Base-by-base conservation (phyloP, 2,329 filamentous ascomycete genomes). In the Sarocladiaceae sp. region DNA sequence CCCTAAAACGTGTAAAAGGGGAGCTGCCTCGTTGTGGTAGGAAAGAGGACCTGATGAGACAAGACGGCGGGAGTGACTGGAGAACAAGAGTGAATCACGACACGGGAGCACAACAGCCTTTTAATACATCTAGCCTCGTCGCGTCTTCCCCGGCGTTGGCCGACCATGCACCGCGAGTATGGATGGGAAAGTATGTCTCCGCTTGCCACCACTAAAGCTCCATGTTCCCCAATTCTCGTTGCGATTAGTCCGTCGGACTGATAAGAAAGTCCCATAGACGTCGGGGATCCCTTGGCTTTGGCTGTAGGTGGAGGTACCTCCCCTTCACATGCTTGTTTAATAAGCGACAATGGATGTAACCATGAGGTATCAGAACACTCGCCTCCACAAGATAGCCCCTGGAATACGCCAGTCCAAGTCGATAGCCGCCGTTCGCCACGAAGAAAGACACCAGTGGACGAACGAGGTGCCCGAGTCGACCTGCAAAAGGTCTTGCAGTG, bases 41-140 rank as follows among this genome's bases (percentile, higher is more conserved):
- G 17, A n/a, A 22, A 37, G 40, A 26, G 23, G 11, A 23, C 26
- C 17, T 7, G 28, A n/a, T 22, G 17, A 26, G 40, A 23, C 15
- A 20, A 12, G 23, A 44, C 10, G 4, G 23, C 15, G 40, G 17
- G 12, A 23, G 37, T n/a, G n/a, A 23, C 12, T 31, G 46, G 29
- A 31, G 28, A 12, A 49, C 22, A 29, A 12, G 17, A 22, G n/a
- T 17, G 10, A 15, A 29, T 22, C 28, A 26, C 23, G 22, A 36
- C n/a, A 13, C 11, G 29, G 29, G 35, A 44, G 20, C 22, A n/a
- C 40, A 44, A 26, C 10, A 15, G 11, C 40, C 15, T 28, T 44
- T 44, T 44, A 44, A 7, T 44, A 28, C 22, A 44, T 28, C 22
- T 23, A 44, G 40, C 40, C 40, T 44, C 40, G 40, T 44, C 10